These are phyloP conservation scores for Syzygium oleosum DNA, from an alignment of 345 rosid genomes.

Conservation along the genomic window DNA sequence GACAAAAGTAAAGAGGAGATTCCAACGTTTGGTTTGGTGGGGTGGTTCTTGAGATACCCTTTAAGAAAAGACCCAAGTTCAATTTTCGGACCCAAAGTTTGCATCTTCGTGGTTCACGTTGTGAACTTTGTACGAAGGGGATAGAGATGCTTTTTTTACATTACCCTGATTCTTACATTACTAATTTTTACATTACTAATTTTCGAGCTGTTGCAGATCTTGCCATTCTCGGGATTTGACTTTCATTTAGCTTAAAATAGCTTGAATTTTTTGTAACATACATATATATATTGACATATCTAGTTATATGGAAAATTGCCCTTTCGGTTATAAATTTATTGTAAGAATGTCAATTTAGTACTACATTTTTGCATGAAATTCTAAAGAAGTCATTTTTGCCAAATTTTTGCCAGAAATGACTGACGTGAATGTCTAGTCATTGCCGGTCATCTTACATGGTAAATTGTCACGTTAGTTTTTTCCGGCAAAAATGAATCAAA, in stretches of 20 bases:
- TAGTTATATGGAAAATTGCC: background rate
- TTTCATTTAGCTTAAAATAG: background rate
- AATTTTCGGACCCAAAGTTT: background rate
- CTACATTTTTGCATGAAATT: background rate
- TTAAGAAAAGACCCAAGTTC: background rate
- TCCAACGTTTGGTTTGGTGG: background rate
- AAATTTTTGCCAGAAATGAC: no score
- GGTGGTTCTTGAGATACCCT: background rate
- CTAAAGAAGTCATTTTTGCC: background rate
- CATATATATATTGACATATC: no score
- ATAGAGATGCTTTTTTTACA: background rate
- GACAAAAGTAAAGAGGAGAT: background rate
- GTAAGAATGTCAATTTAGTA: fast-evolving
- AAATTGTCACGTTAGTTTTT: fast-evolving
- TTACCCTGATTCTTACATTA: no score
- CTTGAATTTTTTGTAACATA: background rate
- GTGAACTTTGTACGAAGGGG: background rate
- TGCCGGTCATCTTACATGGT: fast-evolving
- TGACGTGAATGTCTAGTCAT: background rate
- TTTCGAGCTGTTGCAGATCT: background rate
- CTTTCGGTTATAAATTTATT: fast-evolving
- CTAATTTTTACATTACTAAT: background rate
- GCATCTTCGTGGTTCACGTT: background rate
- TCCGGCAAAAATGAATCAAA: background rate
- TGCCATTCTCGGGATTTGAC: background rate